Base-by-base conservation (phyloP, 768 basidiomycete genomes). In the Pulveroboletus sp. region DNA sequence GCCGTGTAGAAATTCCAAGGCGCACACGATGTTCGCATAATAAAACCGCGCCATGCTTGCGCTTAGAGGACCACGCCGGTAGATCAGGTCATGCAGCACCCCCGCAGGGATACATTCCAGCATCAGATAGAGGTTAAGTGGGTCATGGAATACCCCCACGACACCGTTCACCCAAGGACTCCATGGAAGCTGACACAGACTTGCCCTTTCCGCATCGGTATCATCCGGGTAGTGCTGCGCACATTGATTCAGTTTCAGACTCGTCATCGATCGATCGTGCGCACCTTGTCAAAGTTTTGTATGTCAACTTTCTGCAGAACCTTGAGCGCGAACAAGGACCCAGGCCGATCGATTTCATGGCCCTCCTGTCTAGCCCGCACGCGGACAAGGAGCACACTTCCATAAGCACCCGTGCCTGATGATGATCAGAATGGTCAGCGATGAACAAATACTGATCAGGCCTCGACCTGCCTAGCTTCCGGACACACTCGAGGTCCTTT, bases 11-110 rank as follows among this genome's bases (percentile, higher is more conserved):
- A 77, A 79, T 12, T 72, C 66, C 24, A 84, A 57, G 12, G 69
- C 82, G 36, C 72, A 71, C 11, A 72, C 70, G 35, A 82, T 74
- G 53, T 82, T 83, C 21, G 74, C 66, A 53, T 74, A 77, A 64
- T 81, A 84, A 63, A 85, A 85, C 6, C 68, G 67, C 7, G 70
- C 65, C 0, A 55, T 59, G 2, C 60, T 38, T 7, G 68, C 58
- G 6, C 69, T 58, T 9, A 79, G 53, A 9, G 69, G 69, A 11
- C 57, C 62, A 1, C 53, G 55, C 12, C 50, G 57, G 27, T 63
- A 63, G 29, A 77, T 72, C 27, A 72, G 40, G 19, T 68, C 58
- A 24, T 68, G 67, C 3, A 83, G 61, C 5, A 71, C 73, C 1
- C 74, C 75, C 25, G 71, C 67, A 0, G 78, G 74, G 13, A 75